Evolutionary conservation across 176 grass and related monocot genomes (phyloP).

Genomic region (Elymus sibiricus): DNA sequence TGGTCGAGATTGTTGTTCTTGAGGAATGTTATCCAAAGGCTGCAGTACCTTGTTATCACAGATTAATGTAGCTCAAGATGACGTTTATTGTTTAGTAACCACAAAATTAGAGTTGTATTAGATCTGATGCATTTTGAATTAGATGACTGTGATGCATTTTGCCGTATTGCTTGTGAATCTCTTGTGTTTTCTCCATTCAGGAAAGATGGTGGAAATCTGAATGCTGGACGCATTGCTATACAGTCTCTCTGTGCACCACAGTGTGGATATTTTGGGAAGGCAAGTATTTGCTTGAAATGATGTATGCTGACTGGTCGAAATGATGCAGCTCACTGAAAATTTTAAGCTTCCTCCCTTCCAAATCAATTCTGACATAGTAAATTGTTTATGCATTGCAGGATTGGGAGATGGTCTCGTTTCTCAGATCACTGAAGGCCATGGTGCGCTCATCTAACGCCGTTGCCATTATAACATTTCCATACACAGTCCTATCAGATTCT

Average conservation of each 20-base stretch:
- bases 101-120: not conserved
- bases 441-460: constrained; percentile 61
- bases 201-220: constrained; percentile 53
- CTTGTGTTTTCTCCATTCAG: constrained; percentile 38
- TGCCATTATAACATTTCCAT: constrained; percentile 81
- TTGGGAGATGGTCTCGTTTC: constrained; percentile 89
- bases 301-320: not conserved
- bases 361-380: not conserved
- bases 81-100: not conserved
- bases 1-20: not conserved
- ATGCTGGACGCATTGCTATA: constrained; percentile 77
- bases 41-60: not conserved
- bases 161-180: not conserved
- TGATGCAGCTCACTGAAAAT: not conserved
- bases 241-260: constrained; percentile 87
- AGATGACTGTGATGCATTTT: not conserved
- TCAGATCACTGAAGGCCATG: constrained; percentile 71
- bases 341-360: not conserved
- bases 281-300: not conserved
- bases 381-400: constrained; percentile 48
- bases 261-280: constrained; percentile 85
- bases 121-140: not conserved
- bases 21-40: not conserved
- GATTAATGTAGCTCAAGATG: not conserved
- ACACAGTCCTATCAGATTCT: constrained; percentile 51